Conservation (phyloP, 2,329 filamentous ascomycete species). For the Curvularia lunata region DNA sequence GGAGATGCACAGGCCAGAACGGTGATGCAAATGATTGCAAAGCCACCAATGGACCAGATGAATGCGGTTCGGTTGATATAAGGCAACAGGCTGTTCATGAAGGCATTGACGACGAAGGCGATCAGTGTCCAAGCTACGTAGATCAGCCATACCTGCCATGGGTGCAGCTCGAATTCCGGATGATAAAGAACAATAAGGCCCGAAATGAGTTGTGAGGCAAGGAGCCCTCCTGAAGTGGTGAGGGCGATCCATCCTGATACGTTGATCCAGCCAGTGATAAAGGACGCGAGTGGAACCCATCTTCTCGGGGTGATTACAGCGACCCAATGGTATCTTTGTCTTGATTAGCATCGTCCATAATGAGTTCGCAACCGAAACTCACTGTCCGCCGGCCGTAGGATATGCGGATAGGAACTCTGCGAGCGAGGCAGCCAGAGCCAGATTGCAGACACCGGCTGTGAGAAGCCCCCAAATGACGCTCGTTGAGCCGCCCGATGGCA, state of each 20-base stretch:
- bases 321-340: conserved; percentile 69
- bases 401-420: conserved; percentile 75
- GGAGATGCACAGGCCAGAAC: conserved; percentile 70
- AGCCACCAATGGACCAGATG: conserved; percentile 72
- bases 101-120: conserved; percentile 70
- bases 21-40: conserved; percentile 73
- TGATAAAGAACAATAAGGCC: conserved; percentile 69
- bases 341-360: conserved; percentile 45
- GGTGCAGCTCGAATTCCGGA: conserved; percentile 61
- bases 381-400: conserved; percentile 54
- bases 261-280: conserved; percentile 76
- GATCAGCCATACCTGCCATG: conserved; percentile 77
- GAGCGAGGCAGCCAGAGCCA: conserved; percentile 71
- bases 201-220: conserved; percentile 71
- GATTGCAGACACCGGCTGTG: conserved; percentile 66
- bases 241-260: conserved; percentile 73
- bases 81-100: conserved; percentile 67
- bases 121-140: conserved; percentile 69
- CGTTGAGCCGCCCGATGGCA: conserved; percentile 74
- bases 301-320: conserved; percentile 66
- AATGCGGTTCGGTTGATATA: conserved; percentile 72
- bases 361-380: conserved; percentile 6
- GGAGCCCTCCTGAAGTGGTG: conserved; percentile 70
- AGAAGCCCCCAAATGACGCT: conserved; percentile 74
- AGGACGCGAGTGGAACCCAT: conserved; percentile 69